These are phyloP conservation scores for Talaromyces sp. DNA, from an alignment of 2,329 filamentous ascomycete species.

Conservation along the genomic window DNA sequence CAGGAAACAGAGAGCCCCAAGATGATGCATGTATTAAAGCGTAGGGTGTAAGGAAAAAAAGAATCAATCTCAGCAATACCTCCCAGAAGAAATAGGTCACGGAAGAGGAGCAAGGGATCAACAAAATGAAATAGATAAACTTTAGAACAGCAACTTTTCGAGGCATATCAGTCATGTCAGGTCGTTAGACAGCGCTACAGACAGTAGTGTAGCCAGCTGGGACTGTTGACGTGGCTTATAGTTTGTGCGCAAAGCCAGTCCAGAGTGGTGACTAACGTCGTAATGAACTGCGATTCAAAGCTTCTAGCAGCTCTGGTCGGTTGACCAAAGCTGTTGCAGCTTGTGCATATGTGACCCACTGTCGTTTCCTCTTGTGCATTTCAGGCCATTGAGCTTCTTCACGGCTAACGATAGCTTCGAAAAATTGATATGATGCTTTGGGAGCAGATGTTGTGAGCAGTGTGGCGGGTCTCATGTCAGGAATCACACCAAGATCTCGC, in stretches of 20 bases:
- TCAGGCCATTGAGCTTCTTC: constrained; percentile 91
- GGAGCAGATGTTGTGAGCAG: constrained; percentile 60
- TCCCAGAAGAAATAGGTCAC: neutral
- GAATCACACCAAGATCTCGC: constrained; percentile 80
- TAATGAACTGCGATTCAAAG: constrained; percentile 75
- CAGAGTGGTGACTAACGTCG: constrained; percentile 40
- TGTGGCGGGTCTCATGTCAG: constrained; percentile 66
- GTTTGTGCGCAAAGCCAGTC: neutral
- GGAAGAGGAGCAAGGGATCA: constrained; percentile 5
- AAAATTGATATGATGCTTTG: constrained; percentile 60
- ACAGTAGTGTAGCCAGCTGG: constrained; percentile 17
- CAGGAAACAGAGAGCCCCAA: neutral
- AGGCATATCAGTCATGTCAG: constrained; percentile 19
- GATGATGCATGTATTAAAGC: constrained; percentile 1
- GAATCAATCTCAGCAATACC: neutral
- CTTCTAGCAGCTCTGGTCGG: constrained; percentile 84
- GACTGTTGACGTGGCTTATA: constrained; percentile 1
- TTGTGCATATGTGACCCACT: constrained; percentile 83
- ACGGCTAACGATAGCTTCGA: constrained; percentile 79
- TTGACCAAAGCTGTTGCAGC: constrained; percentile 73
- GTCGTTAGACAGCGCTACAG: constrained; percentile 18
- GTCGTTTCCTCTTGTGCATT: constrained; percentile 80
- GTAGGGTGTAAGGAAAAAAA: neutral
- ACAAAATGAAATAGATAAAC: constrained; percentile 5
- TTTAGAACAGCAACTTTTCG: constrained; percentile 16